Conservation (phyloP, 2,329 filamentous ascomycete species). For the Phaeophleospora eucalypticola region DNA sequence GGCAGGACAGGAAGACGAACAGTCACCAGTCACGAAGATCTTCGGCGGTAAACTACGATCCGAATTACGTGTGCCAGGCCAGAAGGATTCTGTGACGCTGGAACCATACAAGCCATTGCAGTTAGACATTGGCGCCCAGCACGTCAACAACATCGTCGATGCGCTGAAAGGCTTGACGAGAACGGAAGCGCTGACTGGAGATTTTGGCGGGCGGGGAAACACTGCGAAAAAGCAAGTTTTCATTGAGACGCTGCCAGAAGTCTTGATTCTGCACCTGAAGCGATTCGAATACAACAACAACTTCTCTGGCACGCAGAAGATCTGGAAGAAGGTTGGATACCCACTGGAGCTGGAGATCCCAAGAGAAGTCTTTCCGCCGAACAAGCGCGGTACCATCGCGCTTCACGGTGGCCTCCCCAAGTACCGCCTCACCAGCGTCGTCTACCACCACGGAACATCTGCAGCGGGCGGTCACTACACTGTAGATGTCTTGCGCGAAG, state of each 20-base stretch:
- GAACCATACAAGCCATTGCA: slow-evolving; percentile 94
- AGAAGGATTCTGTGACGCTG: slow-evolving; percentile 85
- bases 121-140: slow-evolving; percentile 82
- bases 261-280: slow-evolving; percentile 92
- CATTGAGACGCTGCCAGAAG: slow-evolving; percentile 84
- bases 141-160: slow-evolving; percentile 87
- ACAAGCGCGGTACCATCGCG: slow-evolving; percentile 63
- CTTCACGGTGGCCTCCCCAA: slow-evolving; percentile 68
- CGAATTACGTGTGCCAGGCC: slow-evolving; percentile 78
- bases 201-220: slow-evolving; percentile 75
- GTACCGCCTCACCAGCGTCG: slow-evolving; percentile 82
- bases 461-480: slow-evolving; percentile 96
- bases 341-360: slow-evolving; percentile 92
- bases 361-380: slow-evolving; percentile 76
- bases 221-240: slow-evolving; percentile 86
- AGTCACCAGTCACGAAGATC: slow-evolving; percentile 84
- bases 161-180: slow-evolving; percentile 80
- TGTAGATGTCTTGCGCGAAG: slow-evolving; percentile 90
- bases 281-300: slow-evolving; percentile 92
- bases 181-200: slow-evolving; percentile 77
- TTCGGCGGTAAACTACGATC: slow-evolving; percentile 90
- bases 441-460: slow-evolving; percentile 97
- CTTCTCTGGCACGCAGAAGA: slow-evolving; percentile 80
- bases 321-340: slow-evolving; percentile 97
- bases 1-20: slow-evolving; percentile 54